These are phyloP conservation scores for Citrus reticulata DNA, from an alignment of 345 rosid species.

Conservation along the genomic window DNA sequence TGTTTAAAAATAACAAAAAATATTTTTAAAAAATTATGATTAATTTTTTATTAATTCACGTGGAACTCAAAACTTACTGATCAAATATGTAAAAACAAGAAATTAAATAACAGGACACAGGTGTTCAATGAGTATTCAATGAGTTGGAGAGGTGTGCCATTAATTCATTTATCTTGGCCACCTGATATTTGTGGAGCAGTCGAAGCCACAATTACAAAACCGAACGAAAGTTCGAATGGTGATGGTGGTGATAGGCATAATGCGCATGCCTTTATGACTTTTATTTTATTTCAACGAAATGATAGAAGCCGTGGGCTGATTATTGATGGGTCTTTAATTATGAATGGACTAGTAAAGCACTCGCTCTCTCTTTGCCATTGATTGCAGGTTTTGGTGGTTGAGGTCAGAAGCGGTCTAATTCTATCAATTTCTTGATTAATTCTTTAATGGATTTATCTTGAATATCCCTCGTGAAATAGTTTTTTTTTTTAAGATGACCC, in stretches of 20 bases:
- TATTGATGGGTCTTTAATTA: background rate
- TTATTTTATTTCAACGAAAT: background rate
- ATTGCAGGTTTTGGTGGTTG: background rate
- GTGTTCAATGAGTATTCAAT: no score
- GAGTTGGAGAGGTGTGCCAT: no score
- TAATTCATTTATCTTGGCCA: background rate
- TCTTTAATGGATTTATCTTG: no score
- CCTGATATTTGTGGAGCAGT: background rate
- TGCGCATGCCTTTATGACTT: background rate
- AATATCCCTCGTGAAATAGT: no score
- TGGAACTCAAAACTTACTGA: no score
- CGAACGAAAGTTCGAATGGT: background rate
- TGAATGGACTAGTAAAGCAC: background rate
- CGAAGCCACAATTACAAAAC: background rate
- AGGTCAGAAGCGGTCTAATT: background rate
- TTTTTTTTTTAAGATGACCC: no score
- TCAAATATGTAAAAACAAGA: no score
- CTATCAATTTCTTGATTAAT: no score
- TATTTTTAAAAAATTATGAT: no score
- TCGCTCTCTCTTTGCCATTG: background rate
- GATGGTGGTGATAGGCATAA: background rate
- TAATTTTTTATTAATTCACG: no score
- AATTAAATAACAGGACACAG: no score
- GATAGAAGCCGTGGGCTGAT: background rate
- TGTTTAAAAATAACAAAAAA: no score